These are phyloP conservation scores for Auricularia sp. DNA, from an alignment of 768 basidiomycete species.

Conservation along the genomic window DNA sequence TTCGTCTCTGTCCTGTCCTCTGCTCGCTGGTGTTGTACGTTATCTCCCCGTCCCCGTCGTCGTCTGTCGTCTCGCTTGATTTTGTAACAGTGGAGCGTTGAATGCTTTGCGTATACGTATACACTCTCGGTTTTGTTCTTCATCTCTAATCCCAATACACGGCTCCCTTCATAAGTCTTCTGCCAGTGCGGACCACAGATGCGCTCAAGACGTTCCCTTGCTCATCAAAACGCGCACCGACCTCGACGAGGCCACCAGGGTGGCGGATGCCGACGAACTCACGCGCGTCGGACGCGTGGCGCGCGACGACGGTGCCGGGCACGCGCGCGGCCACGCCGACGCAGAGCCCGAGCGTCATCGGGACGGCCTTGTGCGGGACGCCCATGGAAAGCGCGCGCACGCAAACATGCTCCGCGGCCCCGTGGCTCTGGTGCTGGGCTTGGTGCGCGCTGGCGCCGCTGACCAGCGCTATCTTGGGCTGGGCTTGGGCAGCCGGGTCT, in stretches of 20 bases:
- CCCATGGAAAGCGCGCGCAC: conserved; percentile 64
- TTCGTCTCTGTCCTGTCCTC: not conserved
- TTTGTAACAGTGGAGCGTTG: not conserved
- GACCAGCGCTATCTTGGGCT: conserved; percentile 61
- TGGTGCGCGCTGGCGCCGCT: conserved; percentile 21
- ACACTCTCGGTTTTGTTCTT: not conserved
- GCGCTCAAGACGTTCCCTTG: conserved; percentile 45
- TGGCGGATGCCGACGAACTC: conserved; percentile 45
- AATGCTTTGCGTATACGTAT: not conserved
- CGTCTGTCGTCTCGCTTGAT: not conserved
- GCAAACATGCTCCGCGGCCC: conserved; percentile 34
- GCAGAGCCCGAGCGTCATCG: conserved; percentile 64
- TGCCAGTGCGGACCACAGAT: conserved; percentile 58
- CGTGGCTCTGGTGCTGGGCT: conserved; percentile 11
- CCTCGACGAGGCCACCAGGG: conserved; percentile 58
- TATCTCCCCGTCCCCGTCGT: not conserved
- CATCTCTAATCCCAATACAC: conserved; percentile 46
- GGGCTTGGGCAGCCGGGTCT: conserved; percentile 51
- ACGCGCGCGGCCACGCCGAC: conserved; percentile 54
- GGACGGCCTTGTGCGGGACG: conserved; percentile 57
- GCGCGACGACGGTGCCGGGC: conserved; percentile 45
- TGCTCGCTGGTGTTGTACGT: not conserved
- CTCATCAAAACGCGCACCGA: conserved; percentile 43
- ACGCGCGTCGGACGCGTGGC: conserved; percentile 25
- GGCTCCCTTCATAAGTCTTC: conserved; percentile 58